phyloP scores from a whole-genome alignment of 2,329 filamentous ascomycete genomes.

The Trichophyton schoenleinii region DNA sequence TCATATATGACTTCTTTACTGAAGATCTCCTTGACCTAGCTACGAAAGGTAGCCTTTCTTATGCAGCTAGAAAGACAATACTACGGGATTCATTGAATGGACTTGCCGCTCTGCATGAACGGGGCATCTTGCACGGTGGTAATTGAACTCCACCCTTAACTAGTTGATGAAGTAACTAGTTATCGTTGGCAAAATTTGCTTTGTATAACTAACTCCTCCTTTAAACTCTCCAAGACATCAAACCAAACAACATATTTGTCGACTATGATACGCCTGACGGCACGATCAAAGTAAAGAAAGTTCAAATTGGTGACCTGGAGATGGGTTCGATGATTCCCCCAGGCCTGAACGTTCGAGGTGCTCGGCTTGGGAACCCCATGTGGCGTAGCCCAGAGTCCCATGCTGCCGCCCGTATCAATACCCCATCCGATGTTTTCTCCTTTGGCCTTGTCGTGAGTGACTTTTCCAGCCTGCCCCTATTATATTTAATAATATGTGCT shows the following conservation, averaged over 20 bases:
- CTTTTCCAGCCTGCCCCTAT: too few relatives aligned
- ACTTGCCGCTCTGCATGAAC: slow-evolving; percentile 8
- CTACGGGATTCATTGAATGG: slow-evolving; percentile 5
- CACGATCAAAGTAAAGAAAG: neutral
- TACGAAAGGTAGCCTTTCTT: neutral
- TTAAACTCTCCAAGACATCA: too few relatives aligned
- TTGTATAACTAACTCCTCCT: too few relatives aligned
- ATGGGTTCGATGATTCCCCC: slow-evolving; percentile 7
- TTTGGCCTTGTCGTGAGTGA: slow-evolving; percentile 8
- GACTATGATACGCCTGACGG: slow-evolving; percentile 5
- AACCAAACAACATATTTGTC: slow-evolving; percentile 10
- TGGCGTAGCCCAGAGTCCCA: slow-evolving; percentile 9
- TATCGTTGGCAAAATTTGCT: too few relatives aligned
- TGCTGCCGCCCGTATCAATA: slow-evolving; percentile 6
- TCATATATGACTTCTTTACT: slow-evolving; percentile 9
- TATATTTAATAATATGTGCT: too few relatives aligned
- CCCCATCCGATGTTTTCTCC: slow-evolving; percentile 6
- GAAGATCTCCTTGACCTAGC: neutral
- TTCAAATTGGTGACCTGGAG: slow-evolving; percentile 7
- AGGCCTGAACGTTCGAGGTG: slow-evolving; percentile 8
- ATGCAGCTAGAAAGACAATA: neutral
- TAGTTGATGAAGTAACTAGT: too few relatives aligned
- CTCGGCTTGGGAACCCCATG: slow-evolving; percentile 9
- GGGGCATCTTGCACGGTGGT: slow-evolving; percentile 8
- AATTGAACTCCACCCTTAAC: neutral